These are phyloP conservation scores for Tylopilus cervinicoccineus DNA, from an alignment of 768 basidiomycete species.

Conservation along the genomic window DNA sequence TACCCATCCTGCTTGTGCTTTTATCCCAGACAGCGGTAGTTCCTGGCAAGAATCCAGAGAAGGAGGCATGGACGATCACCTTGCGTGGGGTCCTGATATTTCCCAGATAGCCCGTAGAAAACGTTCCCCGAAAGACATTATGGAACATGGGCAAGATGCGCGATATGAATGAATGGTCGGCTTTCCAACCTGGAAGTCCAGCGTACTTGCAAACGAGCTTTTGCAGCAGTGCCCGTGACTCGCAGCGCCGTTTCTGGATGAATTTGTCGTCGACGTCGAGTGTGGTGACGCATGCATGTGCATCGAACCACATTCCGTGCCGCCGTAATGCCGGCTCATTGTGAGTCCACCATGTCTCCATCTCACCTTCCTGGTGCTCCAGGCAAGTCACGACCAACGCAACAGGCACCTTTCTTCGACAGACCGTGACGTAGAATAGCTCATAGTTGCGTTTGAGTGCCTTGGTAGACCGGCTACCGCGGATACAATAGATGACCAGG, in stretches of 20 bases:
- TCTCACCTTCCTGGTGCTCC: conserved; percentile 20
- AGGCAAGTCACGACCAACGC: conserved; percentile 8
- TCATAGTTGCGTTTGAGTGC: background rate
- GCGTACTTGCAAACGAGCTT: conserved; percentile 2
- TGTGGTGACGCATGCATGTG: conserved; percentile 10
- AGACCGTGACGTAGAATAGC: background rate
- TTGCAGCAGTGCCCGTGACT: background rate
- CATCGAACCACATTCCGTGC: conserved; percentile 29
- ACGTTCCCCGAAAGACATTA: background rate
- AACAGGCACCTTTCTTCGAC: background rate
- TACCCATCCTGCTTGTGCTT: background rate
- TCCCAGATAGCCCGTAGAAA: no score
- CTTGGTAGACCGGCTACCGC: background rate
- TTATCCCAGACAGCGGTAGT: background rate
- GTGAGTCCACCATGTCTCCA: conserved; percentile 26
- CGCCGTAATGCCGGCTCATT: conserved; percentile 26
- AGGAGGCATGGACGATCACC: background rate
- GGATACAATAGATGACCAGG: background rate
- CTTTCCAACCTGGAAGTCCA: background rate
- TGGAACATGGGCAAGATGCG: background rate
- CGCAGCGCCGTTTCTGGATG: background rate
- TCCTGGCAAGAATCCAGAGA: background rate
- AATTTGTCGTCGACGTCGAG: background rate
- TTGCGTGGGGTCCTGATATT: background rate
- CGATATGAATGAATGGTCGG: background rate